phyloP scores from a whole-genome alignment of 345 rosid genomes.

The Citrus mangshanensis region DNA sequence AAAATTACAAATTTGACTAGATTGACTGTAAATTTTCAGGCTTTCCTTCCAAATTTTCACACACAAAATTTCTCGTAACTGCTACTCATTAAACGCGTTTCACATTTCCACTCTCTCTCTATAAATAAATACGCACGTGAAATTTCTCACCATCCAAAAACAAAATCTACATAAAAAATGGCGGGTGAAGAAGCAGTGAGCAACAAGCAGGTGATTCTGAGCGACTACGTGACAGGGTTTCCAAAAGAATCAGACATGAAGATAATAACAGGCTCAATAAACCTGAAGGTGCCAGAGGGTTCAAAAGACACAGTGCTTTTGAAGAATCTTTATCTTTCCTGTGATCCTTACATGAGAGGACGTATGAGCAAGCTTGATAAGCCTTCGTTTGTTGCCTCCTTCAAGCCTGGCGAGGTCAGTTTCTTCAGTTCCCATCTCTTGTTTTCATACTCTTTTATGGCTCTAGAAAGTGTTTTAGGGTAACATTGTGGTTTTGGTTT shows the following conservation, averaged over 20 bases:
- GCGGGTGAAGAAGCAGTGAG: slow-evolving; percentile 23
- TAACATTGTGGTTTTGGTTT: no score
- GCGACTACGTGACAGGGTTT: slow-evolving; percentile 35
- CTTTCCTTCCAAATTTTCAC: neutral
- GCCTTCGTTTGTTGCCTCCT: slow-evolving; percentile 15
- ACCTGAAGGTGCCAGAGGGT: slow-evolving; percentile 25
- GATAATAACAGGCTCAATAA: slow-evolving; percentile 23
- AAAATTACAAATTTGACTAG: no score
- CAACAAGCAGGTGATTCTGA: slow-evolving; percentile 51
- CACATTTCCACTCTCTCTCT: no score
- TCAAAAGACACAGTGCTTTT: slow-evolving; percentile 29
- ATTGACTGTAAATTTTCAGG: neutral
- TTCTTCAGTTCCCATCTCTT: neutral
- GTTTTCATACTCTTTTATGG: neutral
- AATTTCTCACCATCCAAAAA: neutral
- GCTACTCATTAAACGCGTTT: no score
- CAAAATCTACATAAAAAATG: slow-evolving; percentile 1
- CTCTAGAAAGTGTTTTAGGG: neutral
- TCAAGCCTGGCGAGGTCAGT: slow-evolving; percentile 23
- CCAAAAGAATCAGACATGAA: slow-evolving; percentile 47
- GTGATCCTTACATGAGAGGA: slow-evolving; percentile 48
- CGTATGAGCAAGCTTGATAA: slow-evolving; percentile 31
- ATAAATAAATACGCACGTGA: no score
- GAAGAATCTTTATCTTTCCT: slow-evolving; percentile 57
- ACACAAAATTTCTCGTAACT: no score